phyloP scores from a whole-genome alignment of 768 basidiomycete genomes.

The Cubamyces sp. region DNA sequence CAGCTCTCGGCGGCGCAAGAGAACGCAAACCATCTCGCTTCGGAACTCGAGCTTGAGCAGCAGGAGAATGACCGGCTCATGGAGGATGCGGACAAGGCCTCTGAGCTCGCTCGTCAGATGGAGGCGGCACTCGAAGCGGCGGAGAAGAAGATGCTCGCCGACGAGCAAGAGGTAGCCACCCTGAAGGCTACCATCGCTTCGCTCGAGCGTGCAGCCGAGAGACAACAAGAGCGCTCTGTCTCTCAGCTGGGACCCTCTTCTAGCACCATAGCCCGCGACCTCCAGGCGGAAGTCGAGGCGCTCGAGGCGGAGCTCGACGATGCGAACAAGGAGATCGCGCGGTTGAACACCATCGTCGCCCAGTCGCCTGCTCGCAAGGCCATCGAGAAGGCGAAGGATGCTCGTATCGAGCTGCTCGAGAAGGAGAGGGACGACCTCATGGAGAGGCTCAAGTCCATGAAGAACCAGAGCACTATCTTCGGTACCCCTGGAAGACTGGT shows the following conservation, averaged over 20 bases:
- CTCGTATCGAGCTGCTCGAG: conserved; percentile 76
- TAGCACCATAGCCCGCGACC: conserved; percentile 42
- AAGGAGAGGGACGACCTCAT: conserved; percentile 75
- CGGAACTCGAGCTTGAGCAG: conserved; percentile 50
- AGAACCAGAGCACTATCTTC: conserved; percentile 54
- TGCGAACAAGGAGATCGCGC: conserved; percentile 76
- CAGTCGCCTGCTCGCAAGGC: conserved; percentile 80
- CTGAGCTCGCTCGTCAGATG: conserved; percentile 65
- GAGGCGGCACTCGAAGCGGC: conserved; percentile 77
- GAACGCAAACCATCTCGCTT: conserved; percentile 46
- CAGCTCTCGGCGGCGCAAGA: conserved; percentile 54
- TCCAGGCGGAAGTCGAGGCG: conserved; percentile 55
- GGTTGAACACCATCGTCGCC: conserved; percentile 63
- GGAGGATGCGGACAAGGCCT: conserved; percentile 53
- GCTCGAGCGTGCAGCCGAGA: conserved; percentile 57
- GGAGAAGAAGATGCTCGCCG: conserved; percentile 68
- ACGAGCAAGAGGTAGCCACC: conserved; percentile 56
- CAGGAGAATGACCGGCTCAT: conserved; percentile 56
- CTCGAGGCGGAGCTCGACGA: conserved; percentile 79
- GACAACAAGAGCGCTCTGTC: conserved; percentile 32
- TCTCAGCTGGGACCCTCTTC: conserved; percentile 34
- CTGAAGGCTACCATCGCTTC: conserved; percentile 54
- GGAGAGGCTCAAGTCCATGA: conserved; percentile 66
- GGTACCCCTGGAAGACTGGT: conserved; percentile 58
- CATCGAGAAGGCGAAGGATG: conserved; percentile 75